Evolutionary conservation across 768 basidiomycete genomes (phyloP).

Genomic region (Jaapia argillacea): DNA sequence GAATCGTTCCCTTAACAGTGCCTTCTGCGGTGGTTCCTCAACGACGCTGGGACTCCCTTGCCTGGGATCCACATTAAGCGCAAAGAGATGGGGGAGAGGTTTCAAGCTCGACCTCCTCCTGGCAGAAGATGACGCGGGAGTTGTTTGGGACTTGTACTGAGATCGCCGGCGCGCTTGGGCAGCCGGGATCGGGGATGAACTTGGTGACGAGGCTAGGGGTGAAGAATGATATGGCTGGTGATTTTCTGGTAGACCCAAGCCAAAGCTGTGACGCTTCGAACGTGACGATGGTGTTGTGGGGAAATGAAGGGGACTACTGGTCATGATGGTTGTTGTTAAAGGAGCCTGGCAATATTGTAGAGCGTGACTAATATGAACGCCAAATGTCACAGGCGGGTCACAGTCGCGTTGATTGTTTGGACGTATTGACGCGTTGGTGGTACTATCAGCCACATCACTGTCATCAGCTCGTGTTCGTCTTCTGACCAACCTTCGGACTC

Average conservation of each 20-base stretch:
- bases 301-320: not conserved
- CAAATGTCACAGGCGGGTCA: not conserved
- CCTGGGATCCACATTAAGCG: not conserved
- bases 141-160: not conserved
- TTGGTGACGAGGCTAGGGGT: not conserved
- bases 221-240: not conserved
- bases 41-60: not conserved
- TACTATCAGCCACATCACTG: too few relatives aligned
- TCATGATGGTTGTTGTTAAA: not conserved
- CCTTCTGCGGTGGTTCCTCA: slow-evolving; percentile 10
- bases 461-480: too few relatives aligned
- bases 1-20: slow-evolving; percentile 14
- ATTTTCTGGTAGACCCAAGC: not conserved
- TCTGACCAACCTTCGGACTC: too few relatives aligned
- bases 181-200: not conserved
- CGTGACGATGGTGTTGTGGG: not conserved
- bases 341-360: not conserved
- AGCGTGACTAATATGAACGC: not conserved
- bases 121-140: not conserved
- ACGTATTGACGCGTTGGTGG: not conserved
- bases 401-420: not conserved
- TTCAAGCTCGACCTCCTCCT: not conserved
- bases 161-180: not conserved
- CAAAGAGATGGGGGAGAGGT: not conserved
- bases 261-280: not conserved